Evolutionary conservation across 2,329 filamentous ascomycete genomes (phyloP).

Genomic region (Epichloe bromicola): DNA sequence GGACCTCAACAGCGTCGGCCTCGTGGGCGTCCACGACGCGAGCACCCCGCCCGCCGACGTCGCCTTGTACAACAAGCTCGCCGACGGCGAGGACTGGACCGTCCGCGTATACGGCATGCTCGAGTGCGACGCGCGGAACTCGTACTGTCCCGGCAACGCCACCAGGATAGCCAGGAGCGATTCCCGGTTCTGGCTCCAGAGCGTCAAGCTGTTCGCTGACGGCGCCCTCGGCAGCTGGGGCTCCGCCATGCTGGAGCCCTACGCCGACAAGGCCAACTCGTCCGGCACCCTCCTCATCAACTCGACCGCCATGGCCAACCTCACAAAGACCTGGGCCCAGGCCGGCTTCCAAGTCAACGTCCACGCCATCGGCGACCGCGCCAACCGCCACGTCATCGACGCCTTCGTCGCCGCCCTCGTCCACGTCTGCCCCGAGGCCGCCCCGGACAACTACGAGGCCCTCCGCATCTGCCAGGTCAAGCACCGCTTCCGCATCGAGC

Average conservation of each 20-base stretch:
- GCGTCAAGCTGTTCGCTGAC: conserved; percentile 62
- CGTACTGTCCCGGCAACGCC: conserved; percentile 41
- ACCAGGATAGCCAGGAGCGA: conserved; percentile 29
- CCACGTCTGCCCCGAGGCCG: conserved; percentile 33
- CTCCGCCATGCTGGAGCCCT: conserved; percentile 58
- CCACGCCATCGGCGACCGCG: conserved; percentile 58
- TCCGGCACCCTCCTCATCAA: conserved; percentile 55
- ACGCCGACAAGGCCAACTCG: conserved; percentile 45
- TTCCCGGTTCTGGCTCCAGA: conserved; percentile 41
- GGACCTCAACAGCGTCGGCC: conserved; percentile 48
- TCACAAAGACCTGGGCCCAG: conserved; percentile 45
- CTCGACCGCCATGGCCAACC: conserved; percentile 39
- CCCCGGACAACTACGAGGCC: conserved; percentile 12
- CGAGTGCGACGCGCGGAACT: conserved; percentile 51
- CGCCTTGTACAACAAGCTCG: conserved; percentile 39
- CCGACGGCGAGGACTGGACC: conserved; percentile 37
- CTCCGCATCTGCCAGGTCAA: conserved; percentile 38
- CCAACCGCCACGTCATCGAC: conserved; percentile 51
- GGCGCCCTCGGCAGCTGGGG: conserved; percentile 61
- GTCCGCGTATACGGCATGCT: conserved; percentile 56
- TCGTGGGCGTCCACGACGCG: conserved; percentile 59
- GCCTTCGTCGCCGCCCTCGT: conserved; percentile 45
- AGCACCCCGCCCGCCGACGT: conserved; percentile 44
- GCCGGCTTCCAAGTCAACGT: conserved; percentile 57
- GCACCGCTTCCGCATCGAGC: conserved; percentile 54